Evolutionary conservation across 768 basidiomycete species (phyloP), one percentile per base, ranked within the genome.

Genomic region (Suillus lakei): DNA sequence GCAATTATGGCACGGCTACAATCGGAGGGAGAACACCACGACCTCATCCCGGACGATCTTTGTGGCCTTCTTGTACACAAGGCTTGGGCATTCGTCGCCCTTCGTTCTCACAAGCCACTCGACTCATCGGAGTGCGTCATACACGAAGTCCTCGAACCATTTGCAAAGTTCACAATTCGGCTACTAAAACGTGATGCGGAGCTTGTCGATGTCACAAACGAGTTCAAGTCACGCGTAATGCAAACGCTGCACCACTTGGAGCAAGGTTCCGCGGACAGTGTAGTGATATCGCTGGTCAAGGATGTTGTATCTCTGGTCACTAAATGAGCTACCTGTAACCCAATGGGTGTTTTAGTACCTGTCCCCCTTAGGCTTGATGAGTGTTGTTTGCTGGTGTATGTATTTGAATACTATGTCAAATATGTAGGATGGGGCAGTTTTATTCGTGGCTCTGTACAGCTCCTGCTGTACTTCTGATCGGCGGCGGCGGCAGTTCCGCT

Each of bases 61-160:
- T 64, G 55, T 41, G 36, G 64, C 41, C 41, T 59, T 38, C 36
- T 65, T 60, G 28, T 65, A 21, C 60, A 63, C 64, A 43, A 51
- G 18, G 64, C 64, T 41, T 65, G 64, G 64, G 41, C 28, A 8
- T 65, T 62, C 28, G 38, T 50, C 21, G 60, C 60, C n/a, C 38
- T 63, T 16, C 36, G 50, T 23, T 62, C 64, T 16, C 60, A 53
- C 5, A 62, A 53, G 12, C 41, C 51, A 21, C 46, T 23, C 5
- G 4, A 26, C 12, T 43, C 43, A 28, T 65, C 64, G 39, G 38
- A 53, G n/a, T 65, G 41, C 34, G 38, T 21, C 13, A 38, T 62
- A 32, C 48, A 62, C 30, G 61, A 65, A 28, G 60, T 54, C 5
- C 50, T 65, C 30, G 39, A 62, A 32, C 50, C 48, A 38, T 38